Percentiles rank a stretch among this genome's conserved stretches.
Evolutionary conservation across 345 rosid genomes (phyloP).

Genomic region (Citrus glauca): DNA sequence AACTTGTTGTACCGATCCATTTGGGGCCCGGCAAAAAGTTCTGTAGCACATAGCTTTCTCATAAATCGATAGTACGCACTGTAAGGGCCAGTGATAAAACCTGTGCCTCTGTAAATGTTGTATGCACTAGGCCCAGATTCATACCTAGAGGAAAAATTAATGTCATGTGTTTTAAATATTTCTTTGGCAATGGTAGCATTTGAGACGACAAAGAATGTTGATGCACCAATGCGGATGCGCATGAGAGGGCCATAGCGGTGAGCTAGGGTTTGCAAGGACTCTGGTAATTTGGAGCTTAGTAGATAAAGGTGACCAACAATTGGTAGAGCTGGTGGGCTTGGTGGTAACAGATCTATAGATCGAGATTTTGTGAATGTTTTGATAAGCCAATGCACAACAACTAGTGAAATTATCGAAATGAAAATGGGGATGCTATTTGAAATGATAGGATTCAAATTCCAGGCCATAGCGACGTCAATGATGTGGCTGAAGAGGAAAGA

Average conservation of each 20-base stretch:
- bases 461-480: background rate
- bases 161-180: slow-evolving; percentile 49
- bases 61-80: slow-evolving; percentile 73
- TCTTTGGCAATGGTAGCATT: slow-evolving; percentile 28
- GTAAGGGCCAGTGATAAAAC: slow-evolving; percentile 51
- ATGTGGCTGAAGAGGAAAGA: background rate
- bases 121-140: slow-evolving; percentile 50
- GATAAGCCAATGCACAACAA: slow-evolving; percentile 15
- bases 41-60: slow-evolving; percentile 62
- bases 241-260: slow-evolving; percentile 30
- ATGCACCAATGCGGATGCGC: slow-evolving; percentile 27
- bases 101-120: slow-evolving; percentile 48
- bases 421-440: background rate
- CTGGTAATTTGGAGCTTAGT: slow-evolving; percentile 23
- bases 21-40: slow-evolving; percentile 48
- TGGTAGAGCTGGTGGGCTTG: slow-evolving; percentile 39
- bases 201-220: slow-evolving; percentile 27
- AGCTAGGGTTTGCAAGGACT: slow-evolving; percentile 27
- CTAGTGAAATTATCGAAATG: slow-evolving; percentile 12
- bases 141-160: slow-evolving; percentile 48
- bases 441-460: background rate
- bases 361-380: slow-evolving; percentile 4
- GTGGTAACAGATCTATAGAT: slow-evolving; percentile 18
- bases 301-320: slow-evolving; percentile 44
- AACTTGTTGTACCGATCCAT: slow-evolving; percentile 44